Conservation (phyloP, 768 basidiomycete species). For the Amanita rubescens region DNA sequence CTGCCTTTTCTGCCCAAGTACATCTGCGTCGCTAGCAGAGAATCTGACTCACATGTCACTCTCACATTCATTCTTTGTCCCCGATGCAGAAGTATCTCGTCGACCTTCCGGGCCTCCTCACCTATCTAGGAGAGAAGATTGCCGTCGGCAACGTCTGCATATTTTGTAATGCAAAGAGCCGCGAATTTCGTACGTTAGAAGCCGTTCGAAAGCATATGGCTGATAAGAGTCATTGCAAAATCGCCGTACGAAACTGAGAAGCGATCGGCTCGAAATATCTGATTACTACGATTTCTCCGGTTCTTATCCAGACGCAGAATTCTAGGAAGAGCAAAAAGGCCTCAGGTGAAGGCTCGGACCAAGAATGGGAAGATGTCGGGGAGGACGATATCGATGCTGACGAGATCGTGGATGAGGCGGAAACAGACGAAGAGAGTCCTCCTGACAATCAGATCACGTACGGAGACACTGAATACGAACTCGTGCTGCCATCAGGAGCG, state of each 20-base stretch:
- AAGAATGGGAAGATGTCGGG: slow-evolving; percentile 32
- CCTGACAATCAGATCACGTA: slow-evolving; percentile 56
- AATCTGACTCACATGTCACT: slow-evolving; percentile 85
- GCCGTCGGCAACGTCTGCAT: slow-evolving; percentile 91
- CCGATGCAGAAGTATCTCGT: slow-evolving; percentile 87
- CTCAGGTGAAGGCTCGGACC: slow-evolving; percentile 11
- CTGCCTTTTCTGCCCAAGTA: slow-evolving; percentile 81
- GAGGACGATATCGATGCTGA: slow-evolving; percentile 29
- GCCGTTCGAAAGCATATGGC: slow-evolving; percentile 94
- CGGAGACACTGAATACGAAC: slow-evolving; percentile 77
- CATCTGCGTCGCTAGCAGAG: slow-evolving; percentile 44
- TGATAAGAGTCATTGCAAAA: slow-evolving; percentile 95
- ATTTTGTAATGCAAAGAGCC: slow-evolving; percentile 76
- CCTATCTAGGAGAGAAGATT: slow-evolving; percentile 88
- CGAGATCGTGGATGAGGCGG: slow-evolving; percentile 38
- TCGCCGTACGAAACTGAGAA: slow-evolving; percentile 80
- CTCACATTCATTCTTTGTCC: slow-evolving; percentile 91
- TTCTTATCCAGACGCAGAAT: slow-evolving; percentile 57
- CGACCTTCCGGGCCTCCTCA: slow-evolving; percentile 74
- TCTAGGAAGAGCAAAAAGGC: slow-evolving; percentile 19
- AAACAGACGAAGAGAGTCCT: slow-evolving; percentile 29
- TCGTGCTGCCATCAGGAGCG: slow-evolving; percentile 88
- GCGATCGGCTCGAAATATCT: slow-evolving; percentile 78
- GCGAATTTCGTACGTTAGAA: slow-evolving; percentile 76
- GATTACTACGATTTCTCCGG: slow-evolving; percentile 90